Evolutionary conservation across 1,139 yeast species (phyloP).

Genomic region (Scheffersomyces cryptocercus): DNA sequence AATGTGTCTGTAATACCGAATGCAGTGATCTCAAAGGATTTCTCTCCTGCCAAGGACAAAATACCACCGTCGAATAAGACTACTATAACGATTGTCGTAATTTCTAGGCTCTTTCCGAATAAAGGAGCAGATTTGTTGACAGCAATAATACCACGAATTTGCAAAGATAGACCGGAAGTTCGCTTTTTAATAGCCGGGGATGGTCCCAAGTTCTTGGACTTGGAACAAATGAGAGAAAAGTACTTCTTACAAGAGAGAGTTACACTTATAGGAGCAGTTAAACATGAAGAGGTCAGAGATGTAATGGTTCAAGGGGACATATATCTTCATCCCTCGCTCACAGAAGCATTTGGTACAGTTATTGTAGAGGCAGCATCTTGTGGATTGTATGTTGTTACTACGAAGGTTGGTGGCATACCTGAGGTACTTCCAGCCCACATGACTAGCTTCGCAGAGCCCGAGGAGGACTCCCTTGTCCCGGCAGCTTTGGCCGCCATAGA

Average conservation of each 20-base stretch:
- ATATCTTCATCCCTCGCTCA: slow-evolving; percentile 87
- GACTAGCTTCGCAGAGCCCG: slow-evolving; percentile 89
- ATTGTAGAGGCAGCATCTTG: slow-evolving; percentile 97
- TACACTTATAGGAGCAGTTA: slow-evolving; percentile 78
- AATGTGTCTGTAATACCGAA: slow-evolving; percentile 91
- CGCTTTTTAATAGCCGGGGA: slow-evolving; percentile 91
- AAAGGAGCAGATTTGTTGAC: slow-evolving; percentile 91
- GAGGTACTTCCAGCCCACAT: slow-evolving; percentile 92
- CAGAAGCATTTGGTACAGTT: slow-evolving; percentile 98
- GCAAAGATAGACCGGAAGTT: slow-evolving; percentile 62
- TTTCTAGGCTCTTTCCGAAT: slow-evolving; percentile 89
- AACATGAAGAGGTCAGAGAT: slow-evolving; percentile 90
- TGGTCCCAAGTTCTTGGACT: slow-evolving; percentile 91
- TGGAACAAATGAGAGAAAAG: slow-evolving; percentile 93
- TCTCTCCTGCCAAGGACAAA: slow-evolving; percentile 51
- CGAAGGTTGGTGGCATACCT: slow-evolving; percentile 96
- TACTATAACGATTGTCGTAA: slow-evolving; percentile 79
- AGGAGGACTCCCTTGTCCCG: slow-evolving; percentile 72
- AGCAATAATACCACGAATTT: slow-evolving; percentile 83
- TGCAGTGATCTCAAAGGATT: slow-evolving; percentile 86
- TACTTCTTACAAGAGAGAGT: slow-evolving; percentile 87
- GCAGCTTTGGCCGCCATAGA: slow-evolving; percentile 69
- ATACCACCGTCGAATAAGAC: slow-evolving; percentile 14
- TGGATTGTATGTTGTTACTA: slow-evolving; percentile 90
- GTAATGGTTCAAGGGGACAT: slow-evolving; percentile 95